These are phyloP conservation scores for Ogataea thermomethanolica DNA, from an alignment of 805 yeast genomes.

Conservation along the genomic window DNA sequence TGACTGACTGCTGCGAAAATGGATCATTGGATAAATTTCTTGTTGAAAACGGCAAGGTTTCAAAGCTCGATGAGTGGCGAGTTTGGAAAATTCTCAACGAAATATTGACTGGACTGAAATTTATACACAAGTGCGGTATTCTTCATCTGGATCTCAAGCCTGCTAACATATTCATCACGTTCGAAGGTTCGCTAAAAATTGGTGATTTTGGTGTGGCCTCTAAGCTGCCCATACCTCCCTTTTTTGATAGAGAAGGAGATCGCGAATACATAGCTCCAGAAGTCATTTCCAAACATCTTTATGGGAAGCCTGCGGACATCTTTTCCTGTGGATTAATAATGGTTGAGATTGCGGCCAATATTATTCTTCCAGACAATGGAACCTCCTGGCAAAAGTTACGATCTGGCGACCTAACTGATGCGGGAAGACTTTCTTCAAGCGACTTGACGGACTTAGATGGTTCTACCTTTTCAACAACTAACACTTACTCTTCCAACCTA, in stretches of 20 bases:
- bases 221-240: slow-evolving; percentile 64
- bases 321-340: slow-evolving; percentile 92
- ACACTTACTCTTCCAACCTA: slow-evolving; percentile 20
- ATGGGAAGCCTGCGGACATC: slow-evolving; percentile 90
- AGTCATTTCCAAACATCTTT: slow-evolving; percentile 73
- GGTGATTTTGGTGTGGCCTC: slow-evolving; percentile 98
- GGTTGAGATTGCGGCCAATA: slow-evolving; percentile 94
- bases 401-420: slow-evolving; percentile 93
- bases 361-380: slow-evolving; percentile 92
- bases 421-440: slow-evolving; percentile 78
- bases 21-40: slow-evolving; percentile 84
- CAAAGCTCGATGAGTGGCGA: slow-evolving; percentile 90
- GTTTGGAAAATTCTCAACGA: slow-evolving; percentile 95
- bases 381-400: slow-evolving; percentile 94
- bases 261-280: slow-evolving; percentile 98
- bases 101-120: slow-evolving; percentile 71
- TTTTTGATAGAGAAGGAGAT: slow-evolving; percentile 93
- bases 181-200: slow-evolving; percentile 89
- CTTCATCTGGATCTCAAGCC: slow-evolving; percentile 93
- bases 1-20: slow-evolving; percentile 92
- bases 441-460: slow-evolving; percentile 44
- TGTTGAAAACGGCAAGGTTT: slow-evolving; percentile 68
- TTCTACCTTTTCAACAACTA: slow-evolving; percentile 20
- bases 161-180: slow-evolving; percentile 88
- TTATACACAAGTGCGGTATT: slow-evolving; percentile 72